Evolutionary conservation across 2,329 filamentous ascomycete species (phyloP), one percentile per base, ranked within the genome.

Genomic region (Diplodia intermedia): DNA sequence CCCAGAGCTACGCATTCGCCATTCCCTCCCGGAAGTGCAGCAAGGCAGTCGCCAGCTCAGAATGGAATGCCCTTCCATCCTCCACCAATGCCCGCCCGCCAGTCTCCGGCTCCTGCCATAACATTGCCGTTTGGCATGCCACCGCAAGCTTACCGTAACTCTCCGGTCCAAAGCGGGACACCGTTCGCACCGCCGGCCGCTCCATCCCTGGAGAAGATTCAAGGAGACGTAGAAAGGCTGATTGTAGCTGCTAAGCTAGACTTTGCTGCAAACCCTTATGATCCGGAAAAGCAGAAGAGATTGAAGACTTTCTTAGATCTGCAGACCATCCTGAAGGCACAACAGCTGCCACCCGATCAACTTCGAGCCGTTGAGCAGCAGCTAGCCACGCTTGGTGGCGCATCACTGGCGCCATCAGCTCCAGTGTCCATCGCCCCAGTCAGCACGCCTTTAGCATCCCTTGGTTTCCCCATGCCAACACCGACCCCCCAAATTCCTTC

Each of bases 261-360:
- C 75, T 91, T 92, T 81, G 89, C 90, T 72, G 87, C 87, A 72
- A 92, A 89, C 78, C 90, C 91, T 69, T 87, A 90, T 83, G 91
- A 97, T 83, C 81, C 85, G 80, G 87, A 88, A 80, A 86, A 92
- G 77, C 90, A 92, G 78, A 90, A 88, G 76, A 92, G 91, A 81
- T 83, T 97, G 76, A 91, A 92, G 81, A 93, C 93, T 71, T 87
- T 97, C 73, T 83, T 94, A 80, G 92, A 95, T 79, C 86, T 98
- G 71, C 92, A 97, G 82, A 88, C 86, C 72, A 87, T 94, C 72
- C 83, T 97, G 76, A 89, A 91, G 78, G 90, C 86, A 73, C 91
- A 93, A 79, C 89, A 90, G 76, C 85, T 97, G 77, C 90, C 90
- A 69, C 88, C 89, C 74, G 90, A 94, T 75, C 91, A 97, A 82